A percentile compares a stretch with the other conserved stretches of the same genome.
Conservation (phyloP, 75 land plant species). For the Azolla pinnata region DNA sequence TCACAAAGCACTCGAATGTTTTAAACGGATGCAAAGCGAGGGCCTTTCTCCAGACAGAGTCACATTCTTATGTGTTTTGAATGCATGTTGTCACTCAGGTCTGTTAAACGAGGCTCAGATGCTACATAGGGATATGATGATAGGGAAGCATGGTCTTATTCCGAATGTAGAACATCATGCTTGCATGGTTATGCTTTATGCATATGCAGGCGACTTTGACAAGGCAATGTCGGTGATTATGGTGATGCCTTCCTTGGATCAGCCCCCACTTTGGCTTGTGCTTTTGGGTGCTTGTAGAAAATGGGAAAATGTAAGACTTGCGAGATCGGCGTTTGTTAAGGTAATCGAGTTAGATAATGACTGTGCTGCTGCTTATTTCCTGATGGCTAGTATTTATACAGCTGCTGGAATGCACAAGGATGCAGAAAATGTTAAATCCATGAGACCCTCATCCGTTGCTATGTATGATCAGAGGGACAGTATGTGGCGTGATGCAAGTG, state of each 20-base stretch:
- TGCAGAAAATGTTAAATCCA: conserved; percentile 9
- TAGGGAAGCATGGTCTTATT: conserved; percentile 5
- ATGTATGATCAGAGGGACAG: too few species aligned
- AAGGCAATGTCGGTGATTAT: conserved; percentile 9
- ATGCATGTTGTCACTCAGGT: conserved; percentile 16
- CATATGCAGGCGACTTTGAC: conserved; percentile 13
- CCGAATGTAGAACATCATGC: conserved; percentile 12
- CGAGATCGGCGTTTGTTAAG: conserved; percentile 1
- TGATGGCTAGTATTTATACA: conserved; percentile 9
- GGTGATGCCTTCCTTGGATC: neutral
- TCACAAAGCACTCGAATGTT: neutral
- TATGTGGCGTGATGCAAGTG: too few species aligned
- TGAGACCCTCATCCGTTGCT: too few species aligned
- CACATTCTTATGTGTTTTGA: conserved; percentile 9
- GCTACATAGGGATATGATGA: conserved; percentile 9
- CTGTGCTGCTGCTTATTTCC: conserved; percentile 13
- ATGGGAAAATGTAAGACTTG: conserved; percentile 5
- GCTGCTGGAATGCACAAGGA: conserved; percentile 8
- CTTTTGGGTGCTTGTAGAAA: conserved; percentile 12
- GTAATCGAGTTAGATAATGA: conserved; percentile 1
- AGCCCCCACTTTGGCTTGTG: conserved; percentile 9
- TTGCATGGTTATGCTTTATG: conserved; percentile 21
- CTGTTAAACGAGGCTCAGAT: conserved; percentile 1
- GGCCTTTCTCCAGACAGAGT: conserved; percentile 14
- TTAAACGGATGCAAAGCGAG: conserved; percentile 11